Base-by-base conservation (phyloP, 768 basidiomycete species). In the Ramaria rubella region DNA sequence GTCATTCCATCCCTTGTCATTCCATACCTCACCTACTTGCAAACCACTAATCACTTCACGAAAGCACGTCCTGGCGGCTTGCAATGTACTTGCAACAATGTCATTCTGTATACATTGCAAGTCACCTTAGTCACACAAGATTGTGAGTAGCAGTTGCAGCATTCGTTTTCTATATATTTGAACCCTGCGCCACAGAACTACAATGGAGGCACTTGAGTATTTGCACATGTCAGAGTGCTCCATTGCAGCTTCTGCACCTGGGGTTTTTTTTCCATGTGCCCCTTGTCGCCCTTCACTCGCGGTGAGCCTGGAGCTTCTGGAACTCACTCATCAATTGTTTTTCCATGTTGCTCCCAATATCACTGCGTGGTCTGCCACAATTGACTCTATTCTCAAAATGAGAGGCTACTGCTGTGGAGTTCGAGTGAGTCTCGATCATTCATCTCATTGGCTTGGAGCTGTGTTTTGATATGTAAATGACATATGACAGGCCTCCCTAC, bases 241-340 rank as follows among this genome's bases (percentile, higher is more conserved):
- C 9, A 23, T 11, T 38, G 19, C 14, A 53, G 58, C 15, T 46
- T 43, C 36, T 56, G n/a, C n/a, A n/a, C n/a, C n/a, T n/a, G n/a
- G n/a, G n/a, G n/a, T n/a, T n/a, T n/a, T n/a, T n/a, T n/a, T 59
- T 40, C 58, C 58, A 21, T 59, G 58, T 26, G 54, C 58, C 17
- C 58, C 58, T 11, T 17, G 15, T 19, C 24, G 42, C 11, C 58
- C 58, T 5, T 43, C 58, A 4, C 5, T 59, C 7, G 58, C 54
- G 14, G 26, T 57, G 34, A 45, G 44, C 43, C n/a, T 48, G 17
- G 57, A 58, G 14, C 27, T 59, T 5, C 45, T 59, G n/a, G 34
- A 59, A 33, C 38, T 55, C 23, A 48, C 45, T 43, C 19, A 31
- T 17, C 23, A 33, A 21, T 34, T 26, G 9, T 57, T 57, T 43